Percentiles rank a stretch among this genome's conserved stretches.
phyloP scores from a whole-genome alignment of 1,139 yeast genomes.

The Pichia sorboxylosa region DNA sequence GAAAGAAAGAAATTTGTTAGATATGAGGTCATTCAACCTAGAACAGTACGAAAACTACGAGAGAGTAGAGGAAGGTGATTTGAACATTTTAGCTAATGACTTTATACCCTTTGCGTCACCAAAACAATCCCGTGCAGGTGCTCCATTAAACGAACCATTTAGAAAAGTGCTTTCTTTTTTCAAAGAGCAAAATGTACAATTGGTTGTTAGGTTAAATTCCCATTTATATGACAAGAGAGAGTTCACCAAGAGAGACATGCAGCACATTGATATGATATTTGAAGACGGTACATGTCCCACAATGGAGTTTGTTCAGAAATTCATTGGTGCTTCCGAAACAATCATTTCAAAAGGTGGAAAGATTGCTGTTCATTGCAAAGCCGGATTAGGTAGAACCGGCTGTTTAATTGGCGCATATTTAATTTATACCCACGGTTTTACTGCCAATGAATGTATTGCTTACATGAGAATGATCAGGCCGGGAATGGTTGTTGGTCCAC shows the following conservation, averaged over 20 bases:
- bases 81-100: constrained; percentile 82
- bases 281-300: constrained; percentile 99
- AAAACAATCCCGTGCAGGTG: constrained; percentile 51
- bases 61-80: constrained; percentile 93
- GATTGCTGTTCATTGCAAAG: constrained; percentile 96
- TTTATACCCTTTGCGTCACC: constrained; percentile 98
- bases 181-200: constrained; percentile 57
- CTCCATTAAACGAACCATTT: constrained; percentile 56
- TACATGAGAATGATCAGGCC: constrained; percentile 95
- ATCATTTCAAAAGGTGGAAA: constrained; percentile 77
- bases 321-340: constrained; percentile 91
- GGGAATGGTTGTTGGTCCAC: constrained; percentile 99
- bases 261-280: constrained; percentile 88
- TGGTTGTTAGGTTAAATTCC: constrained; percentile 86
- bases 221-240: constrained; percentile 78
- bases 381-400: constrained; percentile 96
- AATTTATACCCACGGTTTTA: constrained; percentile 90
- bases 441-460: constrained; percentile 93
- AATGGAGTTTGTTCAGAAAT: constrained; percentile 80
- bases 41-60: constrained; percentile 93
- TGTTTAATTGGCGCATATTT: constrained; percentile 95
- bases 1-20: constrained; percentile 84
- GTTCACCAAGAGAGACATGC: constrained; percentile 72
- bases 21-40: constrained; percentile 74
- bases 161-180: constrained; percentile 72